phyloP scores from a whole-genome alignment of 2,329 filamentous ascomycete genomes.

The Arthroderma uncinatum region DNA sequence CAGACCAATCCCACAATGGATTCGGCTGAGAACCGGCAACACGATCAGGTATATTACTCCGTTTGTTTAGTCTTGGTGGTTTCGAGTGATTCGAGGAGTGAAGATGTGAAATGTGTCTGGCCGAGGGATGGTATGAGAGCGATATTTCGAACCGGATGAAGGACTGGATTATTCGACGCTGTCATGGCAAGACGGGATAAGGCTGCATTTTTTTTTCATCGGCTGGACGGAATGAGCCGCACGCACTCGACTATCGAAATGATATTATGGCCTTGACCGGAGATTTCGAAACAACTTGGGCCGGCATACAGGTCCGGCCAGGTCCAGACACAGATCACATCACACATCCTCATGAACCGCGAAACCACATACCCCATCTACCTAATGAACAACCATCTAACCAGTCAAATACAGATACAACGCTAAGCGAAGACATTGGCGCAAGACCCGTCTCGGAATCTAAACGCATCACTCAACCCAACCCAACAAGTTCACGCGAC shows the following conservation, averaged over 20 bases:
- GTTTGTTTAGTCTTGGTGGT: neutral
- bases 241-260: too few relatives aligned
- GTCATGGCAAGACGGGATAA: too few relatives aligned
- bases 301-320: too few relatives aligned
- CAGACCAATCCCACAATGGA: conserved; percentile 99
- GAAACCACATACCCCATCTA: neutral
- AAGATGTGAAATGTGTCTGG: conserved; percentile 1
- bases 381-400: neutral
- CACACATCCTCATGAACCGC: neutral
- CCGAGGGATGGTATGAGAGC: too few relatives aligned
- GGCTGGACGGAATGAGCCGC: too few relatives aligned
- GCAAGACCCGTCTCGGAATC: conserved; percentile 99
- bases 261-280: too few relatives aligned
- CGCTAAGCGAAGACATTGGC: conserved; percentile 99
- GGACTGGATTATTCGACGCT: too few relatives aligned
- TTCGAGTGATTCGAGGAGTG: neutral
- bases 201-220: too few relatives aligned
- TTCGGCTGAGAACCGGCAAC: conserved; percentile 95
- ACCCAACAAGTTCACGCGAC: neutral
- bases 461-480: conserved; percentile 52
- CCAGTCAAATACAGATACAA: conserved; percentile 72
- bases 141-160: too few relatives aligned
- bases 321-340: neutral
- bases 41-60: conserved; percentile 79
- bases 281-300: too few relatives aligned